Percentiles rank a stretch among this genome's conserved stretches.
These are phyloP conservation scores for Naganishia kalamii DNA, from an alignment of 768 basidiomycete species.

Conservation along the genomic window DNA sequence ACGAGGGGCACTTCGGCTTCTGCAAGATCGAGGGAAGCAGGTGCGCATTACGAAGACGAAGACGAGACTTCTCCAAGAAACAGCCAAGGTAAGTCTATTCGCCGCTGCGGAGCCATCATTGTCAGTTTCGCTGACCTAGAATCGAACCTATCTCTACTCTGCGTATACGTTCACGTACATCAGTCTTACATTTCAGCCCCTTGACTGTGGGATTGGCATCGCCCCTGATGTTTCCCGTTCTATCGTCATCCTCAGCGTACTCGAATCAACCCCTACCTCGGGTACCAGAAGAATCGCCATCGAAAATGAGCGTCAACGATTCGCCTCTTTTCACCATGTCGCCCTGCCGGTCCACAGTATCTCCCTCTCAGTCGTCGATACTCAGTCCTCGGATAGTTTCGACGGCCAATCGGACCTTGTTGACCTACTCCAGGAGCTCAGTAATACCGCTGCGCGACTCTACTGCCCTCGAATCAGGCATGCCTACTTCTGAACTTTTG, in stretches of 20 bases:
- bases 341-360: background rate
- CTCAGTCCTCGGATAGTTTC: background rate
- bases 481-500: background rate
- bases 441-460: background rate
- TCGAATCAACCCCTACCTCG: background rate
- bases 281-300: slow-evolving; percentile 12
- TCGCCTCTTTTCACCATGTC: slow-evolving; percentile 7
- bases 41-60: no score
- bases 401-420: background rate
- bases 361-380: background rate
- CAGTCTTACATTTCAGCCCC: background rate
- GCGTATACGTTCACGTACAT: no score
- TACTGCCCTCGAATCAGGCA: background rate
- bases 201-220: background rate
- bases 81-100: no score
- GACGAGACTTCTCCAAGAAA: no score
- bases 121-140: no score
- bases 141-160: no score
- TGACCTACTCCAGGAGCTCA: background rate
- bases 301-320: background rate
- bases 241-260: background rate
- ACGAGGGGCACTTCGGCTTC: no score
- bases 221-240: background rate
- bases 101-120: no score
- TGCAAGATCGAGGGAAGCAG: no score